These are phyloP conservation scores for Dactylellina haptotyla DNA, from an alignment of 2,329 filamentous ascomycete species.

Conservation along the genomic window DNA sequence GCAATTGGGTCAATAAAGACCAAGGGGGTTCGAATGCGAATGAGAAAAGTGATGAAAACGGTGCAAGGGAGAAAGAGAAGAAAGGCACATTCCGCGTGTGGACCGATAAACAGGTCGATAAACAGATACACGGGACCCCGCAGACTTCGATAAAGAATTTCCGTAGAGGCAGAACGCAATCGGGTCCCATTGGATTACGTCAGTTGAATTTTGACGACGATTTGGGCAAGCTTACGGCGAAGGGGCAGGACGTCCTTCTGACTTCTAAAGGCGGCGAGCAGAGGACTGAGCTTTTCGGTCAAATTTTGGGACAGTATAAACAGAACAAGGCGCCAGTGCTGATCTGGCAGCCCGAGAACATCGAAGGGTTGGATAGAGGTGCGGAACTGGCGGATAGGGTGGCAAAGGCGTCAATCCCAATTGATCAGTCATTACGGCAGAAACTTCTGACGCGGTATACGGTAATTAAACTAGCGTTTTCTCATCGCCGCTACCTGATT, in stretches of 20 bases:
- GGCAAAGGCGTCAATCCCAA: neutral
- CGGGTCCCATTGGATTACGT: no score
- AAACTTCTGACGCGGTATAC: slow-evolving; percentile 8
- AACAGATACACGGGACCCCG: neutral
- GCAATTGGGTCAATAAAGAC: no score
- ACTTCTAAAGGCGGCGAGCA: neutral
- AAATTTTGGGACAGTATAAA: neutral
- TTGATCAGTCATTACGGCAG: slow-evolving; percentile 10
- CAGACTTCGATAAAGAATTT: neutral
- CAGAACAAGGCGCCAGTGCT: neutral
- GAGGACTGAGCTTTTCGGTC: neutral
- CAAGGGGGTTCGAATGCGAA: no score
- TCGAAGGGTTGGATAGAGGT: neutral
- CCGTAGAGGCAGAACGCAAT: neutral
- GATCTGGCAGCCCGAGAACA: slow-evolving; percentile 16
- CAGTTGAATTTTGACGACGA: neutral
- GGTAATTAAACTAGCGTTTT: neutral
- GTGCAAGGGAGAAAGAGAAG: neutral
- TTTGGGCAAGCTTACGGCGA: no score
- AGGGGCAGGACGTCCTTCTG: no score
- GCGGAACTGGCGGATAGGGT: neutral
- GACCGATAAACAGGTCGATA: neutral
- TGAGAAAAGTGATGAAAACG: neutral
- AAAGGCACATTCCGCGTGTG: no score
- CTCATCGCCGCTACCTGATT: neutral